Percentiles rank a stretch among this genome's conserved stretches.
Conservation (phyloP, 352 stramenopile species). For the Globisporangium acanthophoron region DNA sequence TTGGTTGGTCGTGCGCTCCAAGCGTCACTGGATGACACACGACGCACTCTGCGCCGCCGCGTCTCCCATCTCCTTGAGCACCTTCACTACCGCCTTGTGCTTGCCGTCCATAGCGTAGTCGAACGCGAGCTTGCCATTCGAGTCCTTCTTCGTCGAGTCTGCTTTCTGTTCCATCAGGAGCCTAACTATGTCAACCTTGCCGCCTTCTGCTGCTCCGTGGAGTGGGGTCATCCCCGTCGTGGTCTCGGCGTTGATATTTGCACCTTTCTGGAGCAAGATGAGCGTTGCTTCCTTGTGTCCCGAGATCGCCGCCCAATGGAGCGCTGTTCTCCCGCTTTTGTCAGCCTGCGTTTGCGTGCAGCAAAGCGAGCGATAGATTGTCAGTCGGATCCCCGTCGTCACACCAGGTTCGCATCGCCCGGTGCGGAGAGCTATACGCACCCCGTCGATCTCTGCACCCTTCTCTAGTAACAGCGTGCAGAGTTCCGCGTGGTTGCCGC, state of each 20-base stretch:
- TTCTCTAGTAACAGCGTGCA: slow-evolving; percentile 84
- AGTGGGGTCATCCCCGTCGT: slow-evolving; percentile 89
- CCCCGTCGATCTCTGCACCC: slow-evolving; percentile 83
- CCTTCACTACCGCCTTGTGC: slow-evolving; percentile 89
- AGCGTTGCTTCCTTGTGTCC: slow-evolving; percentile 89
- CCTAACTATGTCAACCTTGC: slow-evolving; percentile 89
- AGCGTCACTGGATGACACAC: slow-evolving; percentile 74
- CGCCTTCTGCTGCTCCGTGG: slow-evolving; percentile 85
- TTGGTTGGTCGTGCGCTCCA: neutral
- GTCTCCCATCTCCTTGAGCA: slow-evolving; percentile 91
- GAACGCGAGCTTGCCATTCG: slow-evolving; percentile 88
- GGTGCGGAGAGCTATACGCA: slow-evolving; percentile 17
- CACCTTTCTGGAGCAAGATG: slow-evolving; percentile 79
- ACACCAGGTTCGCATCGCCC: too few relatives aligned
- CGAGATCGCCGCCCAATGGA: slow-evolving; percentile 92
- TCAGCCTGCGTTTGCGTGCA: slow-evolving; percentile 52
- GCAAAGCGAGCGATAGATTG: neutral
- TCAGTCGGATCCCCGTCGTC: too few relatives aligned
- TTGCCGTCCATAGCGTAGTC: slow-evolving; percentile 91
- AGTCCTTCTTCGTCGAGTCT: slow-evolving; percentile 85
- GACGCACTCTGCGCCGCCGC: slow-evolving; percentile 79
- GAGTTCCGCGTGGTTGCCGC: slow-evolving; percentile 86
- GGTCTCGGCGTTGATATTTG: slow-evolving; percentile 87
- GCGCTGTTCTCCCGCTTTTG: slow-evolving; percentile 89
- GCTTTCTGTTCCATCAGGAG: slow-evolving; percentile 89